A percentile compares a stretch with the other conserved stretches of the same genome.
phyloP scores from a whole-genome alignment of 495 filamentous ascomycete genomes.

The Emericellopsis terricola region DNA sequence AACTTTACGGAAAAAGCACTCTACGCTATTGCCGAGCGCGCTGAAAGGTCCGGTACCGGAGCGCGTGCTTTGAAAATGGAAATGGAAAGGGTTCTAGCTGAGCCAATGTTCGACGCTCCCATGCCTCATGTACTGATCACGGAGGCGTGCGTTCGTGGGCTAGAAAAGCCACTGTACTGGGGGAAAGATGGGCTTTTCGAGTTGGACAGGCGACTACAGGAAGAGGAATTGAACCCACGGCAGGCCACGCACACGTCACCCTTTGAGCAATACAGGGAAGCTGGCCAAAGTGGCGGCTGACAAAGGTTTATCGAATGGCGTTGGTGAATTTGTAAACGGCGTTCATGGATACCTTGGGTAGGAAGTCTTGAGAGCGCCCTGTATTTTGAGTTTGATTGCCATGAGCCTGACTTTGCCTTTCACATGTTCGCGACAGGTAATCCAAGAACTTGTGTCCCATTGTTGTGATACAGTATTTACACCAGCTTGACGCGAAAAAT shows the following conservation, averaged over 20 bases:
- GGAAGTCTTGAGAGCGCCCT: background rate
- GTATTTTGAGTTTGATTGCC: background rate
- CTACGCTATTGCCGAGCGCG: slow-evolving; percentile 57
- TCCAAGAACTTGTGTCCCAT: slow-evolving; percentile 5
- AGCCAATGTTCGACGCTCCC: slow-evolving; percentile 86
- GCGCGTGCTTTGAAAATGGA: slow-evolving; percentile 77
- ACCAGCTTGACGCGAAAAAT: no score
- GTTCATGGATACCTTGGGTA: background rate
- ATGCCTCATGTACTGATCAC: slow-evolving; percentile 50
- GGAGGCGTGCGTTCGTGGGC: slow-evolving; percentile 46
- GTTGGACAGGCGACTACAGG: slow-evolving; percentile 30
- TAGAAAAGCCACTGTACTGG: slow-evolving; percentile 34
- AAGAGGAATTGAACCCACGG: slow-evolving; percentile 19
- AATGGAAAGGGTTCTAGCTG: slow-evolving; percentile 69
- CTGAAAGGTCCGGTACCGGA: slow-evolving; percentile 62
- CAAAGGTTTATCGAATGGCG: background rate
- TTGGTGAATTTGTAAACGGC: background rate
- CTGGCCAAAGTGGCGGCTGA: slow-evolving; percentile 26
- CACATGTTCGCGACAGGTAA: no score
- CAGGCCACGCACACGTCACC: slow-evolving; percentile 6
- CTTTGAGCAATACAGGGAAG: slow-evolving; percentile 22
- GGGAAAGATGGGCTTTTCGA: slow-evolving; percentile 32
- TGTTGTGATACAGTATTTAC: slow-evolving; percentile 16
- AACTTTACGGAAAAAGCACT: slow-evolving; percentile 68
- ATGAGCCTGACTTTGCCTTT: no score